Conservation (phyloP, 768 basidiomycete genomes). For the Mycena filopes region DNA sequence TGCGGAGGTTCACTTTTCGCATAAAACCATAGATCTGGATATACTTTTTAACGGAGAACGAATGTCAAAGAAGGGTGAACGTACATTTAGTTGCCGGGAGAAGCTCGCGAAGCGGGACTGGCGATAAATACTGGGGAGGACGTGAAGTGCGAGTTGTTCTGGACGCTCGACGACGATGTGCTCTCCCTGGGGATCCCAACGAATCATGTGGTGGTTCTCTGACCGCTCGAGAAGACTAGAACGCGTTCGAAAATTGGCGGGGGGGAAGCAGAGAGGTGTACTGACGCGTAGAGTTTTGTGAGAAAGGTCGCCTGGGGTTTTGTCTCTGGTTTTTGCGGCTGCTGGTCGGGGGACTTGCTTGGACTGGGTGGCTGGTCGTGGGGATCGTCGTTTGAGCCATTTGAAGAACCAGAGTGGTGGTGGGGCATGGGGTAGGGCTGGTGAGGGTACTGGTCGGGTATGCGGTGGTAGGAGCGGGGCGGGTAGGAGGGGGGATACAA, state of each 20-base stretch:
- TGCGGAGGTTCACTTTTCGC: constrained; percentile 96
- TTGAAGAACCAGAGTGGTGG: constrained; percentile 53
- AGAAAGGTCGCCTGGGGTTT: constrained; percentile 96
- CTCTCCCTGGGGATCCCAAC: constrained; percentile 93
- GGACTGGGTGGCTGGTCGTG: constrained; percentile 62
- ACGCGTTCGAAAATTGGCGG: constrained; percentile 35
- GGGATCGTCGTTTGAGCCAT: constrained; percentile 55
- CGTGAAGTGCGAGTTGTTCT: constrained; percentile 92
- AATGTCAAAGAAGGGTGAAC: constrained; percentile 52
- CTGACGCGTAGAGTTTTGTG: constrained; percentile 95
- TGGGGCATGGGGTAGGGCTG: constrained; percentile 46
- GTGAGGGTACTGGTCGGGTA: constrained; percentile 43
- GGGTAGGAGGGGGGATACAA: constrained; percentile 55
- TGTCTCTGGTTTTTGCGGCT: constrained; percentile 71
- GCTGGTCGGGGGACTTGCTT: constrained; percentile 51
- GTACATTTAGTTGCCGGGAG: constrained; percentile 95
- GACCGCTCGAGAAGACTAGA: constrained; percentile 85
- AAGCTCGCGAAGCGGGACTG: constrained; percentile 98
- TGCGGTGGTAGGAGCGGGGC: constrained; percentile 35
- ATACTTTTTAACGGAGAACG: constrained; percentile 36
- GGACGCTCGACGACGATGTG: constrained; percentile 96
- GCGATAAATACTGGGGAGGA: constrained; percentile 93
- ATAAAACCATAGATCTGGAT: constrained; percentile 96
- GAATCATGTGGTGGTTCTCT: constrained; percentile 97
- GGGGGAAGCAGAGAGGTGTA: constrained; percentile 35